Base-by-base conservation (phyloP, 148 eudicot genomes). In the Polygonum aviculare region DNA sequence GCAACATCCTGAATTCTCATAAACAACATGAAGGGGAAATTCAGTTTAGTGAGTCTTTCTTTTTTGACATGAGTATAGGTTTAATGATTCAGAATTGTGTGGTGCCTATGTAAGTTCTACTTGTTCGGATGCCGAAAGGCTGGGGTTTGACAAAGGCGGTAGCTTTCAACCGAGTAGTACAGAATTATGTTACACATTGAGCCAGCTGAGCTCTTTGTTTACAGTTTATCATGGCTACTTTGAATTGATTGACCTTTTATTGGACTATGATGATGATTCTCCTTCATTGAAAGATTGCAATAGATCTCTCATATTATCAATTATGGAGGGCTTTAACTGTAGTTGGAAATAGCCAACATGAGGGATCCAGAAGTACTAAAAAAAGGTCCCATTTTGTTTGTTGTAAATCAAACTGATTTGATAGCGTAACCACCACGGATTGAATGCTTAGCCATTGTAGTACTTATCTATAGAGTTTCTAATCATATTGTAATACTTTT, bases 1-100 rank as follows among this genome's bases (percentile, higher is more conserved):
- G 70, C 98, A 95, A 44, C 98, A 95, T 76, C 98, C 98, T 48
- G 92, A 91, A 92, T 91, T 85, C 21, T 77, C 74, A 75, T 47
- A 8, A 36, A 73, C 36, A 73, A 49, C n/a, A 48, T 51, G 2
- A 72, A 11, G 11, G 19, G 0, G 26, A 48, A 73, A 26, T 26
- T 26, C 31, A 26, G 31, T 26, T 26, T 26, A 26, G 31, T 0
- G 31, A 26, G 31, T 0, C 31, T 26, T 26, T 26, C 31, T 26
- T 26, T 26, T 26, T 26, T 26, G 31, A 26, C 31, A 26, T 26
- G 31, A 26, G 0, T 26, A 26, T 26, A 26, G 31, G 31, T 26
- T 26, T 26, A 26, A 1, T 26, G 31, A 26, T 26, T 0, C 1
- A 26, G 31, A 26, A 26, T 26, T 26, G 31, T 26, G 31, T 26